These are phyloP conservation scores for Penicillium sp. DNA, from an alignment of 2,329 filamentous ascomycete genomes.

Conservation along the genomic window DNA sequence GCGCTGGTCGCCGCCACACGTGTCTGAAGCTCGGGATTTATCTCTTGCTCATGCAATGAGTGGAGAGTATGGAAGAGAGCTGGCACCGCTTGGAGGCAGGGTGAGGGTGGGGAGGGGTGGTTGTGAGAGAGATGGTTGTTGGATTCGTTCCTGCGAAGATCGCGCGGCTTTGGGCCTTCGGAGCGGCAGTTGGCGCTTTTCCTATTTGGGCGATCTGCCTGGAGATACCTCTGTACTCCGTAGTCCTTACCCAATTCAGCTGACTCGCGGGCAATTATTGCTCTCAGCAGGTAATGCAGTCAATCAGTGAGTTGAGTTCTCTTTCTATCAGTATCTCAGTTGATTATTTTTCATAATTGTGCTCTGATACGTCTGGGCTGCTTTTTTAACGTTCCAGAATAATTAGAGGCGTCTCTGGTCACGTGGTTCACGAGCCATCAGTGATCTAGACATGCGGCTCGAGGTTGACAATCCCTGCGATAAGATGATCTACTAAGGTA, in stretches of 20 bases:
- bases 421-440: neutral
- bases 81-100: neutral
- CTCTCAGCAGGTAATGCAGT: neutral
- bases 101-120: neutral
- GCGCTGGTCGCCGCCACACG: conserved; percentile 33
- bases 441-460: conserved; percentile 2
- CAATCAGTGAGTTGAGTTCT: too few relatives aligned
- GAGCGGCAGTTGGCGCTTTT: conserved; percentile 32
- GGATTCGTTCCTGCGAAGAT: conserved; percentile 19
- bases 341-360: too few relatives aligned
- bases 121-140: conserved; percentile 16
- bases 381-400: neutral
- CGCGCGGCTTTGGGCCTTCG: conserved; percentile 33
- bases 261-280: neutral
- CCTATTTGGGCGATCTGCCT: conserved; percentile 30
- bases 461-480: neutral
- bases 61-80: neutral
- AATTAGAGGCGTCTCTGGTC: neutral
- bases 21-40: conserved; percentile 19
- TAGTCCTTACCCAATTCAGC: neutral
- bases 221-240: neutral
- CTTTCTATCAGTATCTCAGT: neutral
- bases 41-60: conserved; percentile 10
- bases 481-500: neutral
- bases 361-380: neutral